Conservation (phyloP, 179 eudicot species). For the Sideroxylon spinosum region DNA sequence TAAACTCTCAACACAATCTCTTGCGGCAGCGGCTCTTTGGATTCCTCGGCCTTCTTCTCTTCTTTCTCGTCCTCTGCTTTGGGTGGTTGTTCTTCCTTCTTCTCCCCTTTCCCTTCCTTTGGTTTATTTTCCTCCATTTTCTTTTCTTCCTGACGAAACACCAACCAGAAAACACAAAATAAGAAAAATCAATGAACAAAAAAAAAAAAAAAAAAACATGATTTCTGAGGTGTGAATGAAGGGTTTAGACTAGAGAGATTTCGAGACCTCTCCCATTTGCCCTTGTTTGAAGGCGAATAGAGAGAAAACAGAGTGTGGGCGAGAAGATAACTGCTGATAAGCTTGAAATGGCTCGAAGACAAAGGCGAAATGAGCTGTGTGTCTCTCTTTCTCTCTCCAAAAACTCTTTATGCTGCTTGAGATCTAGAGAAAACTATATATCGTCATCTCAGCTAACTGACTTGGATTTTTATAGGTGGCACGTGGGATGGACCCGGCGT, state of each 20-base stretch:
- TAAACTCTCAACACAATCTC: constrained; percentile 62
- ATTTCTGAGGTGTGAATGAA: too few relatives aligned
- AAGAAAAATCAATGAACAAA: not conserved
- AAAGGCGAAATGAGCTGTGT: not conserved
- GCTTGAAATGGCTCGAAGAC: not conserved
- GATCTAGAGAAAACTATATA: too few relatives aligned
- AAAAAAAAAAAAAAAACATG: not conserved
- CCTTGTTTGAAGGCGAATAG: not conserved
- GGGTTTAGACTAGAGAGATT: not conserved
- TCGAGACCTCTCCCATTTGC: constrained; percentile 9
- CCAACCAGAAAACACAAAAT: not conserved
- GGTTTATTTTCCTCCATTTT: constrained; percentile 25
- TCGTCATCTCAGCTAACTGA: too few relatives aligned
- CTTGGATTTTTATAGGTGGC: too few relatives aligned
- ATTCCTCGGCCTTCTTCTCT: constrained; percentile 30
- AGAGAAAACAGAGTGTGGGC: not conserved
- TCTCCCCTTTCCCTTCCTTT: not conserved
- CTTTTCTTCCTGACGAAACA: constrained; percentile 11
- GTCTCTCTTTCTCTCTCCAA: constrained; percentile 21
- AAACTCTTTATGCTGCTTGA: not conserved
- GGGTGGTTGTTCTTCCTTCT: not conserved
- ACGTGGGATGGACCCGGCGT: too few relatives aligned
- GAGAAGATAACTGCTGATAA: constrained; percentile 9
- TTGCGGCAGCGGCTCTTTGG: constrained; percentile 34
- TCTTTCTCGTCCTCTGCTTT: constrained; percentile 6